Percentiles rank a stretch among this genome's conserved stretches.
Conservation (phyloP, 352 stramenopile species). For the Pythium oligandrum region DNA sequence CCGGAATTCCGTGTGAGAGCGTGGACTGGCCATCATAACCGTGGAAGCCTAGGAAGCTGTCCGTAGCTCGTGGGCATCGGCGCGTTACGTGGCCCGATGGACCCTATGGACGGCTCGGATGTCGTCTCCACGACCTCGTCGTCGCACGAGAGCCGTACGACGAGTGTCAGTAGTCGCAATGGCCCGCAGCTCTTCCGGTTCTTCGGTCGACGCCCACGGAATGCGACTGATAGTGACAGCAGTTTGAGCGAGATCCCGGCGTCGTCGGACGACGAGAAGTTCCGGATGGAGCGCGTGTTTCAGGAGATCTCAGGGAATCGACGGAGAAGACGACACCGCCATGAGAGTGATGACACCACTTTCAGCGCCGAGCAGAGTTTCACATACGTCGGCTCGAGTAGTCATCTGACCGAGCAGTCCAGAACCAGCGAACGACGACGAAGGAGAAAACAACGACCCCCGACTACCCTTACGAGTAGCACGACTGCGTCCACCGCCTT, state of each 20-base stretch:
- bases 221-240: not conserved
- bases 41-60: no score
- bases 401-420: no score
- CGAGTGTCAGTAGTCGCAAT: conserved; percentile 3
- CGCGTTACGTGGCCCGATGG: not conserved
- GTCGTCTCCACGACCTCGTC: not conserved
- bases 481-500: not conserved
- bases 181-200: conserved; percentile 22
- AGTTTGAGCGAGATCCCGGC: not conserved
- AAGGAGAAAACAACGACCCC: no score
- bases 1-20: no score
- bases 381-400: not conserved
- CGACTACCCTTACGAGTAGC: not conserved
- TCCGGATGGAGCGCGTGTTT: conserved; percentile 52
- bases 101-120: not conserved
- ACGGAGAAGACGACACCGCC: conserved; percentile 7
- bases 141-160: not conserved
- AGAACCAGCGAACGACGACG: no score
- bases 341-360: no score
- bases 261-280: conserved; percentile 15
- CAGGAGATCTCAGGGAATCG: conserved; percentile 34
- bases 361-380: not conserved
- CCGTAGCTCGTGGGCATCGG: no score
- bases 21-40: no score
- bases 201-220: conserved; percentile 5